These are phyloP conservation scores for Beauveria asiatica DNA, from an alignment of 2,329 filamentous ascomycete genomes.

Conservation along the genomic window DNA sequence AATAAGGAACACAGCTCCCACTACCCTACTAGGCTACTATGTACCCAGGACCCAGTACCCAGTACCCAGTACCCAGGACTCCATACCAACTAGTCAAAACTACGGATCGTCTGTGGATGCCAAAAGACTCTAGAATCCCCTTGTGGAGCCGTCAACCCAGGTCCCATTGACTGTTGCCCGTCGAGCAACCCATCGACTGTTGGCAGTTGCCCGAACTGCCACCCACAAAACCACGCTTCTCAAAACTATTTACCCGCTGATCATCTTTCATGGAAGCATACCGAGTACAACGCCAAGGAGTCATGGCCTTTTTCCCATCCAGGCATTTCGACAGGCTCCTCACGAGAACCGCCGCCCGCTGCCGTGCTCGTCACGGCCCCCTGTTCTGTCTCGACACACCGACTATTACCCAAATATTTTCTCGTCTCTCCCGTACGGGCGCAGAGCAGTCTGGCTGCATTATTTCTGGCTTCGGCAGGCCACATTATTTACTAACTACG, in stretches of 20 bases:
- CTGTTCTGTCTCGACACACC: not conserved
- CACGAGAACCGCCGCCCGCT: not conserved
- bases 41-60: no score
- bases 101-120: no score
- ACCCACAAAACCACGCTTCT: not conserved
- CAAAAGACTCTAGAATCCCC: not conserved
- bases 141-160: not conserved
- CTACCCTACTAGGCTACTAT: no score
- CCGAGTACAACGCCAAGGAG: not conserved
- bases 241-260: not conserved
- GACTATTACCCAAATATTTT: not conserved
- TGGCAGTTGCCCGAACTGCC: conserved; percentile 1
- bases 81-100: no score
- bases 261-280: conserved; percentile 5
- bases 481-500: no score
- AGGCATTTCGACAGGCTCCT: conserved; percentile 1
- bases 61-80: no score
- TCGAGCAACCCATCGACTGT: conserved; percentile 3
- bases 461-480: conserved; percentile 4
- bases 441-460: not conserved
- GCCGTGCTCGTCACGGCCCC: conserved; percentile 1
- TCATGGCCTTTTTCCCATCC: conserved; percentile 1
- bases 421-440: not conserved
- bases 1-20: not conserved
- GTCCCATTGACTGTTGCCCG: conserved; percentile 3